Conservation (phyloP, 1,139 yeast genomes). For the Diutina scorzettiae region DNA sequence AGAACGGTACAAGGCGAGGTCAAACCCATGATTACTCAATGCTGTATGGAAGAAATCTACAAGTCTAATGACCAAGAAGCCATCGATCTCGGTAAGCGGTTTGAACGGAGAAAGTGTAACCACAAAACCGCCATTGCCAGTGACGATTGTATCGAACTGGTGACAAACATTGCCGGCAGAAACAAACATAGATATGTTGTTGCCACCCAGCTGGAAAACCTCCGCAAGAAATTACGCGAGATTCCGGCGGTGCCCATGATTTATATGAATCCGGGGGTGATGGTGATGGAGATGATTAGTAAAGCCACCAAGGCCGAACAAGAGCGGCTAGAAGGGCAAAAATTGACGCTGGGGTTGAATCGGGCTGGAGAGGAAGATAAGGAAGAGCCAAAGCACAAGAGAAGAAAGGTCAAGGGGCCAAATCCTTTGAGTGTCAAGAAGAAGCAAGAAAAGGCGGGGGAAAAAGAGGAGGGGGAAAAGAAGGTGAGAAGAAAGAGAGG, state of each 20-base stretch:
- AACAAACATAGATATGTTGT: conserved; percentile 87
- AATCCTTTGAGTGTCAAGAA: conserved; percentile 76
- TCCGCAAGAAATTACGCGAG: conserved; percentile 55
- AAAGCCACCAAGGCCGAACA: conserved; percentile 53
- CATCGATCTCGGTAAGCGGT: conserved; percentile 65
- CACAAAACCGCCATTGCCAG: conserved; percentile 51
- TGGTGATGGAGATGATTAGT: conserved; percentile 92
- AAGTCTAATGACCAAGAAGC: conserved; percentile 59
- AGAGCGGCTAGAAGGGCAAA: conserved; percentile 43
- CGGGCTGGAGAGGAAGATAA: conserved; percentile 32
- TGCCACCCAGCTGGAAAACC: conserved; percentile 65
- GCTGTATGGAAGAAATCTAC: conserved; percentile 83
- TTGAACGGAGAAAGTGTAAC: conserved; percentile 67
- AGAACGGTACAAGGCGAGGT: conserved; percentile 78
- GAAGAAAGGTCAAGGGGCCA: conserved; percentile 57
- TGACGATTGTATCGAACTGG: conserved; percentile 61
- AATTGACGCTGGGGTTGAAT: conserved; percentile 70
- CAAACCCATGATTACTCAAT: conserved; percentile 93
- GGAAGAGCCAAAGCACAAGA: conserved; percentile 26
- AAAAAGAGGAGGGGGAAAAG: conserved; percentile 13
- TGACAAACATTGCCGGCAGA: conserved; percentile 57
- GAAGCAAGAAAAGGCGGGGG: conserved; percentile 25
- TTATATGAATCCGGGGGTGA: conserved; percentile 80
- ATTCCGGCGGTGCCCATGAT: conserved; percentile 87
- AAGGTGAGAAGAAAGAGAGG: conserved; percentile 18